Conservation (phyloP, 768 basidiomycete species). For the Tephrocybe sp. region DNA sequence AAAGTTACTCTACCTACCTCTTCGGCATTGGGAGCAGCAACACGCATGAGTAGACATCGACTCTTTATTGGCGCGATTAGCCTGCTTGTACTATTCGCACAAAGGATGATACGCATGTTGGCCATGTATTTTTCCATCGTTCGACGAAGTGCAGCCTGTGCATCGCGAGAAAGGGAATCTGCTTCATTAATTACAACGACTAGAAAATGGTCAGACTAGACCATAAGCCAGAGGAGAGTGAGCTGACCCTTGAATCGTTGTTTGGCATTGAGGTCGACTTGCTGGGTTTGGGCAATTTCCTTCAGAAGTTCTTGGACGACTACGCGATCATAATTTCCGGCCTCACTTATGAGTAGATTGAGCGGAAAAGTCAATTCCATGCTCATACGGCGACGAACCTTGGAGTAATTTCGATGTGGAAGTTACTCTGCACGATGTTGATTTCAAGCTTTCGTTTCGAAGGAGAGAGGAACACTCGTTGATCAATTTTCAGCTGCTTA, state of each 20-base stretch:
- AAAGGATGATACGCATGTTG: slow-evolving; percentile 94
- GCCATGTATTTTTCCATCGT: slow-evolving; percentile 99
- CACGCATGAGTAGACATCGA: slow-evolving; percentile 90
- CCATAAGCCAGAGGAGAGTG: not conserved
- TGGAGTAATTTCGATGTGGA: slow-evolving; percentile 95
- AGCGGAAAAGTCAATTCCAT: not conserved
- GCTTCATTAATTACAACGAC: slow-evolving; percentile 99
- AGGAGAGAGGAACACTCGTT: slow-evolving; percentile 92
- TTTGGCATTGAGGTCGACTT: slow-evolving; percentile 93
- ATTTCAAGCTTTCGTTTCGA: slow-evolving; percentile 93
- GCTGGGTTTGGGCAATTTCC: slow-evolving; percentile 98
- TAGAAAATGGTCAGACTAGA: slow-evolving; percentile 25
- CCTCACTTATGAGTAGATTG: slow-evolving; percentile 61
- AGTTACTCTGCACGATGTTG: slow-evolving; percentile 97
- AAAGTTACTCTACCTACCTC: slow-evolving; percentile 49
- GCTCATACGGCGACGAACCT: slow-evolving; percentile 50
- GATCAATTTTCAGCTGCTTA: slow-evolving; percentile 90
- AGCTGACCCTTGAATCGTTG: slow-evolving; percentile 91
- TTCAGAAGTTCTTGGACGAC: slow-evolving; percentile 97
- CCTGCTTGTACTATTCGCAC: slow-evolving; percentile 91
- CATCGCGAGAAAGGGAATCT: slow-evolving; percentile 91
- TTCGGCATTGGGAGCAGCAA: slow-evolving; percentile 77
- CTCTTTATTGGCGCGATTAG: slow-evolving; percentile 97
- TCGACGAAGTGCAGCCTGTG: slow-evolving; percentile 92
- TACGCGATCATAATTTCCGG: slow-evolving; percentile 90